These are phyloP conservation scores for Saturnispora kantuleensis DNA, from an alignment of 805 yeast species.

Conservation along the genomic window DNA sequence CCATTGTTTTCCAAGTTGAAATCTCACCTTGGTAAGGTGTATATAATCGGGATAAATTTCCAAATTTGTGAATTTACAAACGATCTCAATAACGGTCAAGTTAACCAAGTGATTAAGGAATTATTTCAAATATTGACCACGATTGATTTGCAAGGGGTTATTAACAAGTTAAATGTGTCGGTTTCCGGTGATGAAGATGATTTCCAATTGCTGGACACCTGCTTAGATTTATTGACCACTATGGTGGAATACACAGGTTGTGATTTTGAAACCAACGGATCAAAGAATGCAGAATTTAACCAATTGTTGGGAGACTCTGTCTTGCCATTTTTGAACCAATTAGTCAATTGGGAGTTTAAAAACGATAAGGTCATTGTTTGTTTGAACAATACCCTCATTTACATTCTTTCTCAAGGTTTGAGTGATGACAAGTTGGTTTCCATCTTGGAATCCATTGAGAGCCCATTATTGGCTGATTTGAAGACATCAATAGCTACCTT, in stretches of 20 bases:
- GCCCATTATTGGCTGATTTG: too few relatives aligned
- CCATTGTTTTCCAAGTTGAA: conserved; percentile 3
- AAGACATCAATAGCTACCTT: background rate
- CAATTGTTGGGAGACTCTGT: conserved; percentile 17
- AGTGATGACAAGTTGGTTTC: too few relatives aligned
- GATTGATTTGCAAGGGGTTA: conserved; percentile 11
- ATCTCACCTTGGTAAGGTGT: conserved; percentile 15
- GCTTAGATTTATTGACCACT: conserved; percentile 70
- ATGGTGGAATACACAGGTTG: conserved; percentile 45
- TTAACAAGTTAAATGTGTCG: conserved; percentile 11
- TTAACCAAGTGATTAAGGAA: conserved; percentile 13
- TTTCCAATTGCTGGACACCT: conserved; percentile 56
- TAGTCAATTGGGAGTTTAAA: conserved; percentile 35
- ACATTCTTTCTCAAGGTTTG: background rate
- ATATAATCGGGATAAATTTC: conserved; percentile 23
- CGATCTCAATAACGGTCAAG: conserved; percentile 11
- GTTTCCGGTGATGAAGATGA: conserved; percentile 19
- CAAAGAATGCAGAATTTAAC: conserved; percentile 13
- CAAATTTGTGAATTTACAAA: conserved; percentile 24
- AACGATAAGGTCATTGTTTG: conserved; percentile 50
- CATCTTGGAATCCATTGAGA: too few relatives aligned
- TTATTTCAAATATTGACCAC: conserved; percentile 19
- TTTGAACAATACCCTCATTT: conserved; percentile 55
- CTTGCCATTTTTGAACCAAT: conserved; percentile 29
- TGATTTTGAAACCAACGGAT: conserved; percentile 1